Evolutionary conservation across 2,329 filamentous ascomycete species (phyloP).

Genomic region (Alternaria gansuensis): DNA sequence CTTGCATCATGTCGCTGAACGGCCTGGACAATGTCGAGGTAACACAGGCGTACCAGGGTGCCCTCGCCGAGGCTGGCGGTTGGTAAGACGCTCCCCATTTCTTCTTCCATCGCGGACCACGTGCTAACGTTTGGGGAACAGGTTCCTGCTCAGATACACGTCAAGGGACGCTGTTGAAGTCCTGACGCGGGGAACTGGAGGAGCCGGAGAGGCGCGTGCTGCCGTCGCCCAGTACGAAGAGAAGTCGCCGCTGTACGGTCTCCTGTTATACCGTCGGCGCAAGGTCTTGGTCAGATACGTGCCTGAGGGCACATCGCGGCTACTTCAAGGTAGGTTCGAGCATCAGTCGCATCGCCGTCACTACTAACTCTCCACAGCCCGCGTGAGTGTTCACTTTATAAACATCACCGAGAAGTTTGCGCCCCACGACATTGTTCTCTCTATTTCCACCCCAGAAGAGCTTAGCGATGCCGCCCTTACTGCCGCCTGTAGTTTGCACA

Average conservation of each 20-base stretch:
- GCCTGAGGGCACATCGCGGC: slow-evolving; percentile 86
- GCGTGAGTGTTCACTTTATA: slow-evolving; percentile 76
- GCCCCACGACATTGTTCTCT: slow-evolving; percentile 85
- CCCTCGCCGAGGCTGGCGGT: slow-evolving; percentile 84
- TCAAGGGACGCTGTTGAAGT: slow-evolving; percentile 88
- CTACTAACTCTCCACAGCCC: slow-evolving; percentile 65
- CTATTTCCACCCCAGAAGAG: slow-evolving; percentile 76
- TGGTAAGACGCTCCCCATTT: slow-evolving; percentile 71
- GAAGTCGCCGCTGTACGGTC: slow-evolving; percentile 87
- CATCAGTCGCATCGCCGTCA: neutral
- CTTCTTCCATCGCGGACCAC: slow-evolving; percentile 21
- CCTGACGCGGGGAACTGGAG: slow-evolving; percentile 77
- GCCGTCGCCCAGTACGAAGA: slow-evolving; percentile 82
- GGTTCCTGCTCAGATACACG: slow-evolving; percentile 93
- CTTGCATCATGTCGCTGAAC: slow-evolving; percentile 84
- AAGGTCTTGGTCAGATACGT: slow-evolving; percentile 94
- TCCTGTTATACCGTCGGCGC: slow-evolving; percentile 86
- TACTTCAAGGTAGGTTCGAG: slow-evolving; percentile 79
- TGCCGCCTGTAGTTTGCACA: slow-evolving; percentile 86
- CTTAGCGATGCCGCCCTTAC: slow-evolving; percentile 89
- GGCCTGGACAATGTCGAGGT: slow-evolving; percentile 84
- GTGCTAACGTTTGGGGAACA: slow-evolving; percentile 55
- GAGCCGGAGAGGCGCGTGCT: slow-evolving; percentile 83
- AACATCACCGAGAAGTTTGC: slow-evolving; percentile 73
- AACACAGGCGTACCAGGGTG: slow-evolving; percentile 83